A percentile compares a stretch with the other conserved stretches of the same genome.
Conservation (phyloP, 768 basidiomycete species). For the Agaricus blazei region DNA sequence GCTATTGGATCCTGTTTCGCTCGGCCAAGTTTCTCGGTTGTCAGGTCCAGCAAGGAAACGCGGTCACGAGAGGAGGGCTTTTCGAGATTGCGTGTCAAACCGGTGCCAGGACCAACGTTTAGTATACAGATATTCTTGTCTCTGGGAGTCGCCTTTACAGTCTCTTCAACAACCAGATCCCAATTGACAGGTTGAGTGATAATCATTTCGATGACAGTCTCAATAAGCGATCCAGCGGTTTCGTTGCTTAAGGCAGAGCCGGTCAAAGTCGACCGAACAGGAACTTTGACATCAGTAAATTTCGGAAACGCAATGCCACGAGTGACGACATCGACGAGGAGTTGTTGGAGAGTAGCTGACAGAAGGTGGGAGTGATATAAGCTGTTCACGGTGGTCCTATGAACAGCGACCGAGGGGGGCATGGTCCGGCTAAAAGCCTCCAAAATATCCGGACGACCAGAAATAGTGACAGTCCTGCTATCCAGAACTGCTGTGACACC, state of each 20-base stretch:
- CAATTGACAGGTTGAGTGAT: conserved; percentile 45
- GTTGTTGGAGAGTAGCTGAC: conserved; percentile 20
- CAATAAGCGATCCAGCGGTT: conserved; percentile 27
- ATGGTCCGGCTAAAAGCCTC: conserved; percentile 34
- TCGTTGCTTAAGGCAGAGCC: conserved; percentile 26
- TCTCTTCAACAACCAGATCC: conserved; percentile 30
- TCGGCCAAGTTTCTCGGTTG: conserved; percentile 5
- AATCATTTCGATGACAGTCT: conserved; percentile 39
- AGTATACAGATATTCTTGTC: conserved; percentile 24
- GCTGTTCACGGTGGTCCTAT: conserved; percentile 37
- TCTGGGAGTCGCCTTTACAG: conserved; percentile 18
- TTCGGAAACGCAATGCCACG: conserved; percentile 43
- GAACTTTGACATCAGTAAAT: conserved; percentile 34
- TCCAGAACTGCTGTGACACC: conserved; percentile 47
- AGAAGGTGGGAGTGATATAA: conserved; percentile 42
- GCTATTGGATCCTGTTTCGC: conserved; percentile 46
- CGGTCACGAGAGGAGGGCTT: conserved; percentile 22
- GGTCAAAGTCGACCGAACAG: conserved; percentile 37
- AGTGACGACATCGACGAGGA: conserved; percentile 34
- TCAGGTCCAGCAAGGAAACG: conserved; percentile 18
- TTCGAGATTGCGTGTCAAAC: conserved; percentile 33
- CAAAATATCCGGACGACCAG: conserved; percentile 46
- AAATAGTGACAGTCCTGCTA: conserved; percentile 42
- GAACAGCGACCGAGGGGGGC: conserved; percentile 27
- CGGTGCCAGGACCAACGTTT: conserved; percentile 44